A percentile compares a stretch with the other conserved stretches of the same genome.
Conservation (phyloP, 176 grass and related monocot genomes). For the Pharus latifolius region DNA sequence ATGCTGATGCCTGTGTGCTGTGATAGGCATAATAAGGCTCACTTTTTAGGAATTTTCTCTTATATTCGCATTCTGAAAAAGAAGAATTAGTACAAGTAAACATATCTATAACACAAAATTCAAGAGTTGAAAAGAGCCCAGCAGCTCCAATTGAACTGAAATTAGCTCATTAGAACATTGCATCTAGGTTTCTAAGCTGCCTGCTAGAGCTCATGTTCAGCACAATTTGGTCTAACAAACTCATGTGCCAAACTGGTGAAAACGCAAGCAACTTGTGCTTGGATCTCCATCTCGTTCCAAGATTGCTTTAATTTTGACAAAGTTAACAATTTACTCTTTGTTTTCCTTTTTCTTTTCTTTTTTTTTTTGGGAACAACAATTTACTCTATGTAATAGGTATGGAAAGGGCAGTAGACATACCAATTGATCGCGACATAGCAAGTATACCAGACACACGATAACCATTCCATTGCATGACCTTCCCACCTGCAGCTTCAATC, state of each 20-base stretch:
- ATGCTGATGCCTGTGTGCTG: no score
- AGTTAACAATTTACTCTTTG: not conserved
- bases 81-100: no score
- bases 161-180: no score
- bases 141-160: no score
- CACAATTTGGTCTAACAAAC: not conserved
- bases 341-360: no score
- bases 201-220: not conserved
- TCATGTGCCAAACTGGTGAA: not conserved
- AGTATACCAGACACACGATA: slow-evolving; percentile 62
- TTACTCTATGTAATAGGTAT: not conserved
- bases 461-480: slow-evolving; percentile 63
- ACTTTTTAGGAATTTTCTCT: no score
- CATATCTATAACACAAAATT: no score
- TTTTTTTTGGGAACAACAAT: no score
- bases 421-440: slow-evolving; percentile 74
- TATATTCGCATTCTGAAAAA: no score
- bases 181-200: no score
- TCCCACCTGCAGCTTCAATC: slow-evolving; percentile 67
- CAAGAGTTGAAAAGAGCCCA: no score
- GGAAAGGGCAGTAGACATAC: slow-evolving; percentile 23
- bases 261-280: not conserved
- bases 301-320: not conserved
- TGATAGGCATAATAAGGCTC: no score
- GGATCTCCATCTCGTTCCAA: not conserved